phyloP scores from a whole-genome alignment of 2,329 filamentous ascomycete genomes.

The Monilinia laxa region DNA sequence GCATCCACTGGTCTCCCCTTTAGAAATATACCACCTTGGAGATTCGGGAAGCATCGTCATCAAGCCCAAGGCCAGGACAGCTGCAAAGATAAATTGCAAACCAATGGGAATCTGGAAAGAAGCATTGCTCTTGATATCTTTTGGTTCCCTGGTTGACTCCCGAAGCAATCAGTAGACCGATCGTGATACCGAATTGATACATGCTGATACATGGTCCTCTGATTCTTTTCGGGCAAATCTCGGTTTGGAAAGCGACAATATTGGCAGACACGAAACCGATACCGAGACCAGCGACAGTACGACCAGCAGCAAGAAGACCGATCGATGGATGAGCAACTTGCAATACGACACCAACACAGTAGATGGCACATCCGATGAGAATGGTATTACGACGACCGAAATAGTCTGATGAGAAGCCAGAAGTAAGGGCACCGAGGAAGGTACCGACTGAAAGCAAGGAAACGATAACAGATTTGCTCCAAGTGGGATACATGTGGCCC shows the following conservation, averaged over 20 bases:
- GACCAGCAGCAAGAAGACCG: slow-evolving; percentile 63
- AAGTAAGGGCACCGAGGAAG: slow-evolving; percentile 62
- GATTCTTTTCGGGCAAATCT: slow-evolving; percentile 62
- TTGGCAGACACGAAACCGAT: slow-evolving; percentile 79
- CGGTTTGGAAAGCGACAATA: slow-evolving; percentile 78
- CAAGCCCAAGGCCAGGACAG: slow-evolving; percentile 11
- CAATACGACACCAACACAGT: slow-evolving; percentile 33
- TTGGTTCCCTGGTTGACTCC: slow-evolving; percentile 71
- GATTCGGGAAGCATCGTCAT: slow-evolving; percentile 40
- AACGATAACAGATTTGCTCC: slow-evolving; percentile 65
- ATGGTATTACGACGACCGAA: slow-evolving; percentile 41
- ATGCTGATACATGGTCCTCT: slow-evolving; percentile 73
- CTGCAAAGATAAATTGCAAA: slow-evolving; percentile 74
- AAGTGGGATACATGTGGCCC: slow-evolving; percentile 50
- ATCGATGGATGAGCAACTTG: slow-evolving; percentile 42
- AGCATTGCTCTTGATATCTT: slow-evolving; percentile 56
- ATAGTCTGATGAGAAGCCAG: slow-evolving; percentile 43
- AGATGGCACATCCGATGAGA: slow-evolving; percentile 33
- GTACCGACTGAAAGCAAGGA: slow-evolving; percentile 71
- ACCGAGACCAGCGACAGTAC: slow-evolving; percentile 72
- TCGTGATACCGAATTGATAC: slow-evolving; percentile 80
- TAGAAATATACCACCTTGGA: slow-evolving; percentile 42
- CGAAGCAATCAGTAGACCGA: slow-evolving; percentile 73
- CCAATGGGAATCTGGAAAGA: slow-evolving; percentile 79
- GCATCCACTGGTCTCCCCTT: slow-evolving; percentile 40